Percentiles rank a stretch among this genome's conserved stretches.
These are phyloP conservation scores for Isoetes engelmannii DNA, from an alignment of 83 land plant species.

Conservation along the genomic window DNA sequence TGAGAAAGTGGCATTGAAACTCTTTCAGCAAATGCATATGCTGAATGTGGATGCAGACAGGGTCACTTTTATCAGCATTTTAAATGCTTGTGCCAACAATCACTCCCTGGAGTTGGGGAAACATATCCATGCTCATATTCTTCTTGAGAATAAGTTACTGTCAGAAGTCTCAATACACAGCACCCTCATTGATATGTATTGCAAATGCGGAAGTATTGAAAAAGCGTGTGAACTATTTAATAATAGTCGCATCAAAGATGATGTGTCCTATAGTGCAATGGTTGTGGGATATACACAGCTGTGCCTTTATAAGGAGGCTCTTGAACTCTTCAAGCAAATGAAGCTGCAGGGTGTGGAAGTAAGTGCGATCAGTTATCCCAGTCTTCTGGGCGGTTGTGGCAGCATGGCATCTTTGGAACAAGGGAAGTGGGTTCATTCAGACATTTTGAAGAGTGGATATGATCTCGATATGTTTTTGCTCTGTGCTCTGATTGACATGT, in stretches of 20 bases:
- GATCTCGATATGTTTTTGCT: constrained; percentile 17
- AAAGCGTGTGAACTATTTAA: constrained; percentile 32
- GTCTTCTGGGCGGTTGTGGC: constrained; percentile 26
- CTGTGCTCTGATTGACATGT: constrained; percentile 42
- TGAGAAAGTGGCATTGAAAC: constrained; percentile 22
- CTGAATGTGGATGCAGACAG: constrained; percentile 19
- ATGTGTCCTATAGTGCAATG: constrained; percentile 37
- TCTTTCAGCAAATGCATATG: constrained; percentile 30
- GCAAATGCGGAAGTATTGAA: constrained; percentile 11
- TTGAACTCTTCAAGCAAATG: constrained; percentile 23
- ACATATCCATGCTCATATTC: no score
- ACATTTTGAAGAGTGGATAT: constrained; percentile 20
- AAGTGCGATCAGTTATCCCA: constrained; percentile 19
- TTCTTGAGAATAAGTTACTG: no score
- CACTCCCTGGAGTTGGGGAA: no score
- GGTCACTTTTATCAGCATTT: constrained; percentile 1
- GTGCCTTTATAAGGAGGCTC: constrained; percentile 21
- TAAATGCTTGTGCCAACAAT: background rate
- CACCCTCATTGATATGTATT: constrained; percentile 12
- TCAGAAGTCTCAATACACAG: no score
- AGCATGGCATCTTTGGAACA: constrained; percentile 6
- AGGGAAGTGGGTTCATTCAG: constrained; percentile 25
- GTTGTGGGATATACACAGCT: constrained; percentile 28
- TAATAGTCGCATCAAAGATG: constrained; percentile 26
- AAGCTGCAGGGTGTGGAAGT: constrained; percentile 6